Evolutionary conservation across 257 asterid genomes (phyloP).

Genomic region (Misopates orontium): DNA sequence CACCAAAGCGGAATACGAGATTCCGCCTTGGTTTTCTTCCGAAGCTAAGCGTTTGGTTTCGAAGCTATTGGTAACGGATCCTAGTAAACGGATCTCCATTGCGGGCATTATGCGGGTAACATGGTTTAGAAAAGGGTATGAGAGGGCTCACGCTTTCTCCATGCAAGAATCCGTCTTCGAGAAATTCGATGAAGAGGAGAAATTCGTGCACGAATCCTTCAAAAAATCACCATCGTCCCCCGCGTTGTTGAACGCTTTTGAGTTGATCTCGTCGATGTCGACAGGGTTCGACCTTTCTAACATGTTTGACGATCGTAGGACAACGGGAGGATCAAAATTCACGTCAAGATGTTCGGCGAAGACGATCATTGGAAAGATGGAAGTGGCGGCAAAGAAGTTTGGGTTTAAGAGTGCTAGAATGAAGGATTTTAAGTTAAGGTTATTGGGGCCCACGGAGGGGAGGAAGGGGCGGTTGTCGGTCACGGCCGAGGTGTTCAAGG

Average conservation of each 20-base stretch:
- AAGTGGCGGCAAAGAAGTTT: slow-evolving; percentile 37
- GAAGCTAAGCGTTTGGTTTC: slow-evolving; percentile 51
- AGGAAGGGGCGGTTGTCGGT: slow-evolving; percentile 50
- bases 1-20: slow-evolving; percentile 41
- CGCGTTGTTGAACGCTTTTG: slow-evolving; percentile 55
- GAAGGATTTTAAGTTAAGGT: slow-evolving; percentile 42
- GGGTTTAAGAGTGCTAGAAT: slow-evolving; percentile 42
- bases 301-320: slow-evolving; percentile 50
- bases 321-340: slow-evolving; percentile 37
- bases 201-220: slow-evolving; percentile 26
- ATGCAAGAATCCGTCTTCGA: slow-evolving; percentile 26
- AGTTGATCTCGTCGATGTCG: slow-evolving; percentile 62
- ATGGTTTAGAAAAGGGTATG: slow-evolving; percentile 47
- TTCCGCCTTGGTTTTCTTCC: slow-evolving; percentile 52
- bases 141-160: slow-evolving; percentile 33
- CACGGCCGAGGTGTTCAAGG: slow-evolving; percentile 57
- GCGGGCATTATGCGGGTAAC: slow-evolving; percentile 47
- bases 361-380: slow-evolving; percentile 37
- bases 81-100: slow-evolving; percentile 45
- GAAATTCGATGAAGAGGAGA: slow-evolving; percentile 40
- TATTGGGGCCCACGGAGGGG: slow-evolving; percentile 48
- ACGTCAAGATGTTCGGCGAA: slow-evolving; percentile 35
- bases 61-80: slow-evolving; percentile 45
- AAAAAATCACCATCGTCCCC: slow-evolving; percentile 59
- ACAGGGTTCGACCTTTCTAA: slow-evolving; percentile 55